Base-by-base conservation (phyloP, 1,284 basidiomycete genomes). In the Tetrapyrgos nigripes region DNA sequence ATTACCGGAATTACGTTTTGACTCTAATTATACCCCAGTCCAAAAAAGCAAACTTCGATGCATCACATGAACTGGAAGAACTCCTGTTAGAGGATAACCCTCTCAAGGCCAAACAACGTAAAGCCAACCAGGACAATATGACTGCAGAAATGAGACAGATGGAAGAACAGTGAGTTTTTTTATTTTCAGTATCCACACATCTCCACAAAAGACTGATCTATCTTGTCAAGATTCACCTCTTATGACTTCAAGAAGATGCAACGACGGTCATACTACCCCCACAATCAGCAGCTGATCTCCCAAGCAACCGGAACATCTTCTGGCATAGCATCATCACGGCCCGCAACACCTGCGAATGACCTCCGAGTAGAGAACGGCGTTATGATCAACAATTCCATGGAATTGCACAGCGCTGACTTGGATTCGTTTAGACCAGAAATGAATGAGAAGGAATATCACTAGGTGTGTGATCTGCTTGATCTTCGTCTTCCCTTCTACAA, bases 41-140 rank as follows among this genome's bases (percentile, higher is more conserved):
- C 23, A 98, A 98, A 78, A 97, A 97, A 75, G 95, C 97, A 21
- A 98, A 99, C 74, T 99, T 98, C 73, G 97, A 99, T 71, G 96
- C 96, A n/a, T 97, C 97, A 14, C 96, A 98, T 72, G 97, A 99
- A 75, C 77, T 99, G 31, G 97, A 99, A 71, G 97, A 99, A 77
- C 79, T 99, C 40, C 74, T 99, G 33, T 78, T 99, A 10, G 97
- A 98, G 75, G 97, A 98, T 71, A 98, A 99, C 70, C 97, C 97
- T 49, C 80, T 98, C 55, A 98, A 98, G 73, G 96, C 97, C 13
- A 91, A 94, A 68, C 91, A 93, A 64, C 85, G 97, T 53, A 97
- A 97, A 73, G 91, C 89, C 5, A 93, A 92, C 62, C 91, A 96
- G 62, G 96, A 98, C 63, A 88, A 88, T 52, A 77, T 98, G 58